Percentiles rank a stretch among this genome's conserved stretches.
These are phyloP conservation scores for Salvia miltiorrhiza DNA, from an alignment of 257 asterid genomes.

Conservation along the genomic window DNA sequence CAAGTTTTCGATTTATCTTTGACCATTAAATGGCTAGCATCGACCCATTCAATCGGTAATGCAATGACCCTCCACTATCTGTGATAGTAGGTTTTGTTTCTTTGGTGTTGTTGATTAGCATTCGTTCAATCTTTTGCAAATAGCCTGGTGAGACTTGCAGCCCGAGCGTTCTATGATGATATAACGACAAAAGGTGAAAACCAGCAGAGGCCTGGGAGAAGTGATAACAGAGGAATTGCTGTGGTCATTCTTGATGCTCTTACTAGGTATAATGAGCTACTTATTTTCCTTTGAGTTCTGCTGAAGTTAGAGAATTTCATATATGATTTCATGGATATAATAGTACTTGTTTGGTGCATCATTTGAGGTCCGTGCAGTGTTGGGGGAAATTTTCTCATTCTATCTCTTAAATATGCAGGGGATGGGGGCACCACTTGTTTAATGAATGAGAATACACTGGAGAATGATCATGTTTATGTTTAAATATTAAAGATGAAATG, in stretches of 20 bases:
- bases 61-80: background rate
- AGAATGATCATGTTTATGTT: background rate
- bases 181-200: slow-evolving; percentile 82
- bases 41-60: slow-evolving; percentile 44
- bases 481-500: slow-evolving; percentile 1
- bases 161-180: slow-evolving; percentile 93
- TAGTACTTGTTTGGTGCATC: background rate
- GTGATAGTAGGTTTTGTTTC: background rate
- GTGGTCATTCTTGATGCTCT: slow-evolving; percentile 96
- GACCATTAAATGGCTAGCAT: slow-evolving; percentile 32
- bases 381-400: background rate
- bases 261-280: slow-evolving; percentile 51
- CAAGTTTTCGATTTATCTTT: background rate
- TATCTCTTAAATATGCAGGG: background rate
- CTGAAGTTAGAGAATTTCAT: background rate
- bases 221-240: slow-evolving; percentile 90
- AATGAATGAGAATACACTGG: background rate
- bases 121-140: slow-evolving; percentile 1
- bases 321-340: background rate
- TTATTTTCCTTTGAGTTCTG: background rate
- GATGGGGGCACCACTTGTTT: background rate
- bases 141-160: slow-evolving; percentile 87
- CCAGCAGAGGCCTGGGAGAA: slow-evolving; percentile 78
- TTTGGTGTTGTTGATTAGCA: background rate
- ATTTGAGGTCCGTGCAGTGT: background rate